Conservation (phyloP, 805 yeast genomes). For the Saturnispora ahearnii region DNA sequence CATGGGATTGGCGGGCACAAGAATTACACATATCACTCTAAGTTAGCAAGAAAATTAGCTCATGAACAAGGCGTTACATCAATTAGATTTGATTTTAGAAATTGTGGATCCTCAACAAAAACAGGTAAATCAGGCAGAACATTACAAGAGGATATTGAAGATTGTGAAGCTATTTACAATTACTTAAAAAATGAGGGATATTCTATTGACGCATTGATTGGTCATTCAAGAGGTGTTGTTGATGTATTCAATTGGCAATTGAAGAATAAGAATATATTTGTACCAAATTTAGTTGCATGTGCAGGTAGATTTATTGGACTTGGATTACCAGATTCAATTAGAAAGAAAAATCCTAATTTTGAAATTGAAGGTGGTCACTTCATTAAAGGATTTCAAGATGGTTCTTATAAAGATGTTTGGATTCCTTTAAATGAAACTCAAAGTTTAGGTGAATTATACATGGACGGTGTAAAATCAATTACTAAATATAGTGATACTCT, state of each 20-base stretch:
- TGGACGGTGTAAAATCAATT: slow-evolving; percentile 28
- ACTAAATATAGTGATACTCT: slow-evolving; percentile 39
- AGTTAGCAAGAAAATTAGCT: slow-evolving; percentile 53
- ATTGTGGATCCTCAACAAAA: slow-evolving; percentile 60
- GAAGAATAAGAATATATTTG: slow-evolving; percentile 25
- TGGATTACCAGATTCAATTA: slow-evolving; percentile 36
- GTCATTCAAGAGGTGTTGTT: slow-evolving; percentile 75
- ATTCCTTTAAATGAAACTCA: slow-evolving; percentile 43
- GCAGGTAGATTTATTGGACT: slow-evolving; percentile 58
- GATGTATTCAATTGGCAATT: slow-evolving; percentile 69
- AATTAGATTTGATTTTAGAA: slow-evolving; percentile 76
- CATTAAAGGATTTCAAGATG: slow-evolving; percentile 40
- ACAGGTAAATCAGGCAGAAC: slow-evolving; percentile 52
- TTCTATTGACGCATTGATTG: slow-evolving; percentile 49
- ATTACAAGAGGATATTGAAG: slow-evolving; percentile 57
- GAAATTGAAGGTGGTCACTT: slow-evolving; percentile 32
- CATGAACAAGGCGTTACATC: slow-evolving; percentile 51
- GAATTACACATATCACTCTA: slow-evolving; percentile 63
- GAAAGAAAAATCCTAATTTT: slow-evolving; percentile 30
- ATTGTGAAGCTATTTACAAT: slow-evolving; percentile 42
- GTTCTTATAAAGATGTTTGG: slow-evolving; percentile 33
- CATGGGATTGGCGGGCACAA: slow-evolving; percentile 88
- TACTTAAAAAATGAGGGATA: slow-evolving; percentile 22
- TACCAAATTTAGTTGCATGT: slow-evolving; percentile 64
- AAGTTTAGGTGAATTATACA: slow-evolving; percentile 41